A percentile compares a stretch with the other conserved stretches of the same genome.
phyloP scores from a whole-genome alignment of 768 basidiomycete species.

The Panus rudis region DNA sequence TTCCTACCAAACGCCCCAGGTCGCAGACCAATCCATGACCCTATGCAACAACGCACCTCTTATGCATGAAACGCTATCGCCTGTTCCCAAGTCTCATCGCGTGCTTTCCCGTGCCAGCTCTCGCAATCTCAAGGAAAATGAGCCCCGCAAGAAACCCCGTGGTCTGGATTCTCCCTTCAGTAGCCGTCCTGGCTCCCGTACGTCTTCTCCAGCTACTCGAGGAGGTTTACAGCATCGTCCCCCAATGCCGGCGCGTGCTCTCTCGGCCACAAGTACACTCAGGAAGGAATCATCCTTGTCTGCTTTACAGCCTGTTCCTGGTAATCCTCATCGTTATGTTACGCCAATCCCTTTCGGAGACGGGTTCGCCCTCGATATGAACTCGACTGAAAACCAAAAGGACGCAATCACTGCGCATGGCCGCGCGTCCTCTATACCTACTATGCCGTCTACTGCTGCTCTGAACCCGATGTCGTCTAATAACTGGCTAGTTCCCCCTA shows the following conservation, averaged over 20 bases:
- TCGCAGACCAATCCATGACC: too few species aligned
- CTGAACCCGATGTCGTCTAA: constrained; percentile 14
- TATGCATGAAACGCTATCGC: constrained; percentile 33
- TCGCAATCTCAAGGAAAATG: constrained; percentile 35
- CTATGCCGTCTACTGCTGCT: constrained; percentile 8
- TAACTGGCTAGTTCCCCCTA: constrained; percentile 24
- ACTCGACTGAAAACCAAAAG: background rate
- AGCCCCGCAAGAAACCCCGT: constrained; percentile 9
- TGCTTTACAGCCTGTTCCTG: background rate
- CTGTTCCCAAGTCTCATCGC: constrained; percentile 31
- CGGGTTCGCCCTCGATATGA: too few species aligned
- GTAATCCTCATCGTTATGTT: too few species aligned
- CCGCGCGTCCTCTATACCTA: constrained; percentile 22
- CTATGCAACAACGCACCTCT: constrained; percentile 6
- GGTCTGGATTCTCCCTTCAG: constrained; percentile 39
- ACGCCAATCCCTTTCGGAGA: too few species aligned
- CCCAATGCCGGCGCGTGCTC: constrained; percentile 32
- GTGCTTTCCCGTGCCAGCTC: constrained; percentile 33
- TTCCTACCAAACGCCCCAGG: constrained; percentile 1
- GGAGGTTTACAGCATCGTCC: constrained; percentile 17
- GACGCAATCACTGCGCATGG: constrained; percentile 6
- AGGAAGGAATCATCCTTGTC: background rate
- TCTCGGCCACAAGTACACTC: constrained; percentile 21
- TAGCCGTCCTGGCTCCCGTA: constrained; percentile 36
- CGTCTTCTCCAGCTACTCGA: constrained; percentile 26